Conservation (phyloP, 1,284 basidiomycete species). For the Sutorius eximius region DNA sequence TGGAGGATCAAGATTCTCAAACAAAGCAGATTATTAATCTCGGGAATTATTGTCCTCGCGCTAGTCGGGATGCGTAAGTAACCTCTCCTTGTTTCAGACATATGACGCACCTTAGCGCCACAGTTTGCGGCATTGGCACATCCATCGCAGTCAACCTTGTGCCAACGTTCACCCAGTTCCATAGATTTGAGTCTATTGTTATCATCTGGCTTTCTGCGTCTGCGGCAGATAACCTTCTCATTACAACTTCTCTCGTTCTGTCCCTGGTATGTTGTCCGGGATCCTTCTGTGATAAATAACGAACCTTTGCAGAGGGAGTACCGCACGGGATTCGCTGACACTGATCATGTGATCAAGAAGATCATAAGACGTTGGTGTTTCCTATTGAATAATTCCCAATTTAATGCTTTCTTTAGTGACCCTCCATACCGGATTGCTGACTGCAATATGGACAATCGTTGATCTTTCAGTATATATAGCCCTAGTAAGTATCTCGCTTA, state of each 20-base stretch:
- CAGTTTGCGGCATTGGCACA: constrained; percentile 37
- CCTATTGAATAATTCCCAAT: not conserved
- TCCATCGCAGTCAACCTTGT: constrained; percentile 34
- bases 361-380: constrained; percentile 32
- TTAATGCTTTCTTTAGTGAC: constrained; percentile 30
- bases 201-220: constrained; percentile 35
- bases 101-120: not conserved
- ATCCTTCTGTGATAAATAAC: not conserved
- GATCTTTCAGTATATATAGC: constrained; percentile 35
- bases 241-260: constrained; percentile 29
- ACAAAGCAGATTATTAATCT: constrained; percentile 29
- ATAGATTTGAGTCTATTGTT: constrained; percentile 34
- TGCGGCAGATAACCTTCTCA: constrained; percentile 31
- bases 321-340: constrained; percentile 32
- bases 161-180: constrained; percentile 30
- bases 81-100: not conserved
- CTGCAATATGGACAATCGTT: constrained; percentile 36
- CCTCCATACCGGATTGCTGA: constrained; percentile 39
- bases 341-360: constrained; percentile 35
- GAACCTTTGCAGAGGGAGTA: constrained; percentile 25
- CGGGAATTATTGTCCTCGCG: constrained; percentile 30
- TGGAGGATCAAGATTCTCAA: constrained; percentile 44
- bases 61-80: constrained; percentile 26
- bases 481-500: constrained; percentile 22
- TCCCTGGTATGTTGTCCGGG: constrained; percentile 27